Conservation (phyloP, 176 grass and related monocot genomes). For the Echinochloa phyllopogon region DNA sequence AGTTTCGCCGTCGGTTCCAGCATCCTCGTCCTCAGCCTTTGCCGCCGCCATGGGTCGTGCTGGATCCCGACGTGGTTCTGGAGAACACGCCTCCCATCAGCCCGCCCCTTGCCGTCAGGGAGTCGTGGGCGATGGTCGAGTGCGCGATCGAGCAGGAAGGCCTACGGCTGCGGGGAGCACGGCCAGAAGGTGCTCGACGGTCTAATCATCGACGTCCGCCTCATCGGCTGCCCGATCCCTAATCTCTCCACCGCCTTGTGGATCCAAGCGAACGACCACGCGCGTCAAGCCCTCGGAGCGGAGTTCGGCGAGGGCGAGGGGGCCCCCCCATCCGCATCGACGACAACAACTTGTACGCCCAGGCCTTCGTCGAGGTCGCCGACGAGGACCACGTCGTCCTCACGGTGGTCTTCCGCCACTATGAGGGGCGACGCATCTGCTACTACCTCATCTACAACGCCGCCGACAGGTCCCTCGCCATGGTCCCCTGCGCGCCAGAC, state of each 20-base stretch:
- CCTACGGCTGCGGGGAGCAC: not conserved
- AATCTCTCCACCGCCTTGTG: not conserved
- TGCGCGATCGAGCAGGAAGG: not conserved
- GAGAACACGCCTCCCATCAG: no score
- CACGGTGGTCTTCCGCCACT: not conserved
- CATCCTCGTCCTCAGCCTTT: no score
- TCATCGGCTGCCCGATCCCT: not conserved
- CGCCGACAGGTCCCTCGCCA: not conserved
- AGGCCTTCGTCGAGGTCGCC: not conserved
- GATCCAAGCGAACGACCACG: not conserved
- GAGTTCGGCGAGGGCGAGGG: not conserved
- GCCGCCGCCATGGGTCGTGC: no score
- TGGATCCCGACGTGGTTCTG: no score
- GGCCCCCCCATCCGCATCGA: not conserved
- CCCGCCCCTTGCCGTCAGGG: no score
- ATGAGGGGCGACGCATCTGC: not conserved
- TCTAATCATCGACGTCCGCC: not conserved
- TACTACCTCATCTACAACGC: not conserved
- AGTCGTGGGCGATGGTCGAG: not conserved
- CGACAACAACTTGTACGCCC: not conserved
- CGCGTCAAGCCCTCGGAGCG: not conserved
- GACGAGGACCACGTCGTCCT: not conserved
- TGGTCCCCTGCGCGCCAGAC: not conserved
- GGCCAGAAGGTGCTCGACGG: not conserved
- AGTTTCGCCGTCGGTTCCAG: no score